Base-by-base conservation (phyloP, 129 eudicot genomes). In the Calendula officinalis region DNA sequence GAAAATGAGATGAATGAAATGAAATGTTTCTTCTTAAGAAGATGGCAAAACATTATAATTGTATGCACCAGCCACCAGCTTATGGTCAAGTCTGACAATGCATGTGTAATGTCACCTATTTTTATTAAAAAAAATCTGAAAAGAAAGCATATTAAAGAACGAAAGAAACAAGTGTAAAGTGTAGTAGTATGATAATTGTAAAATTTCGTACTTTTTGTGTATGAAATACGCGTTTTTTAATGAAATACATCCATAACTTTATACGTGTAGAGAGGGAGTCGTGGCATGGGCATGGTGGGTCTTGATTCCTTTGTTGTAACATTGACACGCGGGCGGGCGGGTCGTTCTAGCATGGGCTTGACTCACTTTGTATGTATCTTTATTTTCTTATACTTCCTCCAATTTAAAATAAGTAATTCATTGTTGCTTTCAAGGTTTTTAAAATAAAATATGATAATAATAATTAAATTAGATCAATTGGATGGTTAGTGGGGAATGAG, bases 91-190 rank as follows among this genome's bases (percentile, higher is more conserved):
- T 41, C 82, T 73, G 86, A 81, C 83, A 77, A 64, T 45, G 42
- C 80, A 77, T 74, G 80, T 81, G 83, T 62, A 66, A 56, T 64
- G 53, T 69, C 22, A 67, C 56, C 60, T 64, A 52, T 56, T 49
- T 34, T 6, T 56, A 15, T 51, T 43, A 40, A 38, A 71, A 38
- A 71, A 49, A 52, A 56, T 59, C 56, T 54, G 54, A 8, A 59
- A 56, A 73, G 46, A 43, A 62, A 62, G 64, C 56, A 33, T 33
- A 41, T 41, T 14, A 15, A 44, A 52, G 51, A 64, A n/a, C n/a
- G n/a, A n/a, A 35, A 65, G 62, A 47, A 58, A 70, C 66, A 62
- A 75, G 86, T 81, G 86, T 73, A 81, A 81, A 68, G 81, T 82
- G 78, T 50, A 66, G 72, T 22, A 22, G 30, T 40, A 27, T 34